Evolutionary conservation across 2,329 filamentous ascomycete species (phyloP), one percentile per base, ranked within the genome.

Genomic region (Acrocalymma vagum): DNA sequence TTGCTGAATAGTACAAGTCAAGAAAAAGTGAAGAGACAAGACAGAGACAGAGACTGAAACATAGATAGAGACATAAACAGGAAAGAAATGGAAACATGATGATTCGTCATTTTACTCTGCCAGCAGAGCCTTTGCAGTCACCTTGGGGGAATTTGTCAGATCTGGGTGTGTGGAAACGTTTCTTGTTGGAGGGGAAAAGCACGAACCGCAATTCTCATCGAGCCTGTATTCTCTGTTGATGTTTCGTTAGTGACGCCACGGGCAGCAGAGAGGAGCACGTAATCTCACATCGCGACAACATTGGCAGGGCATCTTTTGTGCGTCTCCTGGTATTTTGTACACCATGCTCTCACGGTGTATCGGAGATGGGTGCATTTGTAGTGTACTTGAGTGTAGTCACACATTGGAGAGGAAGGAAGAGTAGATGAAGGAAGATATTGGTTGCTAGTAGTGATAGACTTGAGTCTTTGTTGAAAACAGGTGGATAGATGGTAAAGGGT

Each of bases 321-420:
- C 21, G 79, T 80, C 52, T 77, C 74, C 63, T 77, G 74, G 42
- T 78, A 77, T 56, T 71, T 75, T 40, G 71, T 68, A 69, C 79
- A 82, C 79, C 79, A 82, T 13, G 77, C 77, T 49, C 77, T 72
- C 29, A 82, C 79, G 7, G 76, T 78, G 53, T 76, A 82, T 22
- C 79, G 73, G 42, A 78, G 65, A 63, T 83, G 79, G 33, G 72
- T 73, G 64, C 80, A 83, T 26, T 73, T 71, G 59, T 79, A 83
- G 45, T 81, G 76, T 38, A 83, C 79, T 63, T 82, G 76, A 15
- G 76, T 82, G 53, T 82, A 82, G 60, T 82, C 79, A 62, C 80
- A 83, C 80, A 83, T 83, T 26, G 51, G 27, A 45, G 26, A 30
- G 24, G 20, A 43, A 36, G 3, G 29, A 43, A 16, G 16, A 29